Conservation (phyloP, 805 yeast genomes). For the Metschnikowia kofuensis region DNA sequence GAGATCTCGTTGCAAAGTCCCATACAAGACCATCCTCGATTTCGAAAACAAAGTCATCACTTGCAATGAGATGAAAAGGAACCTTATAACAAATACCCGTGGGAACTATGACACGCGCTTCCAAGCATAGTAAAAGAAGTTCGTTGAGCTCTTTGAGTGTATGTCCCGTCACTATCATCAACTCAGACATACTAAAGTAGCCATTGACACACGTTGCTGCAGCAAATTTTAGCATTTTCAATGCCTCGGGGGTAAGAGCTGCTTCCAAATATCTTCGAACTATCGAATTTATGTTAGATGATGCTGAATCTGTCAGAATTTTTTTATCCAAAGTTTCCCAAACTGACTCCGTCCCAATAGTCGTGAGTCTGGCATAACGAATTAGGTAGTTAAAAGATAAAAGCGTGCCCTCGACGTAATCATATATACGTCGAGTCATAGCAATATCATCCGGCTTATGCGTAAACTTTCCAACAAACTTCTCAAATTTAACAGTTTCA, state of each 20-base stretch:
- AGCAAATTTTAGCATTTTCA: conserved; percentile 34
- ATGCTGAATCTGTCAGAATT: not conserved
- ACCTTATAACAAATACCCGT: conserved; percentile 43
- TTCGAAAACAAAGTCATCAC: conserved; percentile 26
- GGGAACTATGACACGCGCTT: conserved; percentile 34
- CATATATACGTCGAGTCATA: conserved; percentile 7
- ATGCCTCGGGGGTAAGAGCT: conserved; percentile 17
- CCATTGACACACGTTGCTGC: conserved; percentile 39
- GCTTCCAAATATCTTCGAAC: conserved; percentile 22
- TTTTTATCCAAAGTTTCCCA: conserved; percentile 3
- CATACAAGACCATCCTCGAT: conserved; percentile 29
- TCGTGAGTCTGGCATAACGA: conserved; percentile 8
- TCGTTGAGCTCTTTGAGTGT: conserved; percentile 31
- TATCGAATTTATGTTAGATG: conserved; percentile 4
- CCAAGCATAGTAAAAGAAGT: conserved; percentile 32
- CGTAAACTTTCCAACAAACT: conserved; percentile 6
- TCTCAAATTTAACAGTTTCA: conserved; percentile 3
- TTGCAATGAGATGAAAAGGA: conserved; percentile 40
- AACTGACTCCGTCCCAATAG: not conserved
- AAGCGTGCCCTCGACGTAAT: conserved; percentile 18
- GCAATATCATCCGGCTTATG: not conserved
- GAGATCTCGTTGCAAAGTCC: conserved; percentile 33
- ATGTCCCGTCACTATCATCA: conserved; percentile 35
- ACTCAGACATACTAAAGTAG: conserved; percentile 35
- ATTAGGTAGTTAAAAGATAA: conserved; percentile 15